phyloP scores from a whole-genome alignment of 495 filamentous ascomycete species.

The Geopyxis carbonaria region DNA sequence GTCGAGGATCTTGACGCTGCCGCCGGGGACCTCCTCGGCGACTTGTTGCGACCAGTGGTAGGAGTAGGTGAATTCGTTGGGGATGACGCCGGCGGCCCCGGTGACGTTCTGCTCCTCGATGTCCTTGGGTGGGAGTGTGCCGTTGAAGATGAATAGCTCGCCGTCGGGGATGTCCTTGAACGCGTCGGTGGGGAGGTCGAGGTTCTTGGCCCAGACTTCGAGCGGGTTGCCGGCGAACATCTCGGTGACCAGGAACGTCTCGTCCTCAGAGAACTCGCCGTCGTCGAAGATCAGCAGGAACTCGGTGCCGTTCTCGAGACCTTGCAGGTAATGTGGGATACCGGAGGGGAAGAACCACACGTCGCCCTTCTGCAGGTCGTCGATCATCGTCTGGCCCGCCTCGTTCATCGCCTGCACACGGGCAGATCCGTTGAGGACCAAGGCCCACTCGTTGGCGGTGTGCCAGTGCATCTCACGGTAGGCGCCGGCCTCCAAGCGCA shows the following conservation, averaged over 20 bases:
- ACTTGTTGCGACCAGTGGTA: slow-evolving; percentile 52
- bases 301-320: slow-evolving; percentile 44
- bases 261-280: slow-evolving; percentile 50
- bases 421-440: slow-evolving; percentile 48
- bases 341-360: slow-evolving; percentile 25
- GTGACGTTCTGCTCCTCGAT: slow-evolving; percentile 46
- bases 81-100: slow-evolving; percentile 39
- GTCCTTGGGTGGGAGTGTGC: slow-evolving; percentile 41
- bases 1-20: slow-evolving; percentile 51
- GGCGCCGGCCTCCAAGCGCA: slow-evolving; percentile 48
- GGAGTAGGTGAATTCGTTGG: slow-evolving; percentile 37
- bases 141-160: slow-evolving; percentile 54
- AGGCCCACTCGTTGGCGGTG: slow-evolving; percentile 47
- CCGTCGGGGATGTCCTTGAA: slow-evolving; percentile 42
- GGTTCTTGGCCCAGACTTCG: slow-evolving; percentile 46
- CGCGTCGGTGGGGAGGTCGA: slow-evolving; percentile 36
- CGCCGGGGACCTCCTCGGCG: slow-evolving; percentile 40
- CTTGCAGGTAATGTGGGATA: slow-evolving; percentile 52
- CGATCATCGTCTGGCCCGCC: slow-evolving; percentile 45
- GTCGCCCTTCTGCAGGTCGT: slow-evolving; percentile 45
- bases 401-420: slow-evolving; percentile 44
- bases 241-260: slow-evolving; percentile 51
- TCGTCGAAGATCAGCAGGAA: slow-evolving; percentile 57
- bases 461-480: slow-evolving; percentile 62
- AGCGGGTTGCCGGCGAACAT: slow-evolving; percentile 45